Conservation (phyloP, 176 grass and related monocot species). For the Themeda triandra region DNA sequence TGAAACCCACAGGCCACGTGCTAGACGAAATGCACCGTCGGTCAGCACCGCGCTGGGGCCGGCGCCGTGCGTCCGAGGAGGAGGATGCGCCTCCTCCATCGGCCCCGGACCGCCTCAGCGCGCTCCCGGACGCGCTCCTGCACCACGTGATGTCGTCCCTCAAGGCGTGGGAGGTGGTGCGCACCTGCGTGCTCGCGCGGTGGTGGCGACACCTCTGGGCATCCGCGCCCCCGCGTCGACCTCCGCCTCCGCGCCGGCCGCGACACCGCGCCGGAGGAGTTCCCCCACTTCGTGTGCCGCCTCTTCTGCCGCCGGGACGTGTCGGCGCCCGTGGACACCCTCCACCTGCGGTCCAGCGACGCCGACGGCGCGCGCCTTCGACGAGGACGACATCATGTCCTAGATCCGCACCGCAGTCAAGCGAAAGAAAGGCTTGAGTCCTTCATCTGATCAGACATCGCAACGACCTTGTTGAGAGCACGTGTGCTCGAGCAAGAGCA, state of each 20-base stretch:
- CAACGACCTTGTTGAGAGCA: background rate
- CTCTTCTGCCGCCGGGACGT: background rate
- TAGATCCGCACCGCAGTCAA: background rate
- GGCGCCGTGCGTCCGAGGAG: too few species aligned
- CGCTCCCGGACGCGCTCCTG: background rate
- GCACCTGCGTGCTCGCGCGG: slow-evolving; percentile 32
- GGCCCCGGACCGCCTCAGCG: background rate
- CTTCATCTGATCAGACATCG: background rate
- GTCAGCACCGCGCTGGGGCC: too few species aligned
- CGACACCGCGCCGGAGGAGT: background rate
- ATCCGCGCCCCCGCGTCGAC: slow-evolving; percentile 25
- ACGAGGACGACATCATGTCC: background rate
- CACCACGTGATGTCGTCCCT: background rate
- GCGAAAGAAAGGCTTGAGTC: background rate
- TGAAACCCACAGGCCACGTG: too few species aligned
- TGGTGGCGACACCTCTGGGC: slow-evolving; percentile 32
- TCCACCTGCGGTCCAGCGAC: background rate
- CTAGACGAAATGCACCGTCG: too few species aligned
- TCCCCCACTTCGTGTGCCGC: background rate
- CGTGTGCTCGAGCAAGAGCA: too few species aligned
- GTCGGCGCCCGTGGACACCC: background rate
- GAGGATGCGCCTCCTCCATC: background rate
- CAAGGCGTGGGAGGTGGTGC: slow-evolving; percentile 34
- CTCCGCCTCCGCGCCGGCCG: background rate
- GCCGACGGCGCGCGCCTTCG: background rate